Evolutionary conservation across 768 basidiomycete species (phyloP).

Genomic region (Boletus sp.): DNA sequence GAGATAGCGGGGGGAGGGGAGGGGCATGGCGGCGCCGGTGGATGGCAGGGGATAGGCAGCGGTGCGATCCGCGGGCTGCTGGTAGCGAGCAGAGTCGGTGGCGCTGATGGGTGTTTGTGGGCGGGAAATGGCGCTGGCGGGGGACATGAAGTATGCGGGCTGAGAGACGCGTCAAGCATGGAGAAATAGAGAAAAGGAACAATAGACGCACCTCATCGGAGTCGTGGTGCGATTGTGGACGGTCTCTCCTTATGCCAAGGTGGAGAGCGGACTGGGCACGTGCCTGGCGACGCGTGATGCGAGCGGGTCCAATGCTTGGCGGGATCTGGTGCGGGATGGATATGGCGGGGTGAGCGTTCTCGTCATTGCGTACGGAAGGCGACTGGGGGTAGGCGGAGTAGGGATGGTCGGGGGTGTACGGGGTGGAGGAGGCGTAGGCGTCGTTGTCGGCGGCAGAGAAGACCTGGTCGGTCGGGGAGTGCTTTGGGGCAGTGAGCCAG

Average conservation of each 20-base stretch:
- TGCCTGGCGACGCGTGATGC: constrained; percentile 47
- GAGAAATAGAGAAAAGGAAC: neutral
- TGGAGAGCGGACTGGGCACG: constrained; percentile 35
- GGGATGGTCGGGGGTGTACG: constrained; percentile 28
- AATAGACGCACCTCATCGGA: constrained; percentile 26
- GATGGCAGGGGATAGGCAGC: constrained; percentile 28
- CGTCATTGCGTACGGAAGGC: constrained; percentile 28
- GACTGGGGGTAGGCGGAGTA: constrained; percentile 31
- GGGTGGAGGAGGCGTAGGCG: constrained; percentile 29
- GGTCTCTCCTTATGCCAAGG: constrained; percentile 33
- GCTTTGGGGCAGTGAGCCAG: constrained; percentile 22
- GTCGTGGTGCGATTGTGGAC: constrained; percentile 25
- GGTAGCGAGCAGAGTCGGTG: constrained; percentile 33
- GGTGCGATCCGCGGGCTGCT: constrained; percentile 31
- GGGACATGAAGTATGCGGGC: constrained; percentile 37
- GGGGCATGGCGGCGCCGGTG: constrained; percentile 21
- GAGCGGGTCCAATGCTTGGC: constrained; percentile 52
- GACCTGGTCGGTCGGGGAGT: constrained; percentile 28
- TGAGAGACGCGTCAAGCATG: constrained; percentile 18
- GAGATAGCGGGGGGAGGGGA: constrained; percentile 44
- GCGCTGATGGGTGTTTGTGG: constrained; percentile 39
- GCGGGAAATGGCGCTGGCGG: constrained; percentile 36
- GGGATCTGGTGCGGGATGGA: constrained; percentile 41
- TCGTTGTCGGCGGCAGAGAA: constrained; percentile 40
- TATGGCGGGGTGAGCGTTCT: constrained; percentile 27